Evolutionary conservation across 345 rosid species (phyloP), one percentile per base, ranked within the genome.

Genomic region (Theobroma cacao): DNA sequence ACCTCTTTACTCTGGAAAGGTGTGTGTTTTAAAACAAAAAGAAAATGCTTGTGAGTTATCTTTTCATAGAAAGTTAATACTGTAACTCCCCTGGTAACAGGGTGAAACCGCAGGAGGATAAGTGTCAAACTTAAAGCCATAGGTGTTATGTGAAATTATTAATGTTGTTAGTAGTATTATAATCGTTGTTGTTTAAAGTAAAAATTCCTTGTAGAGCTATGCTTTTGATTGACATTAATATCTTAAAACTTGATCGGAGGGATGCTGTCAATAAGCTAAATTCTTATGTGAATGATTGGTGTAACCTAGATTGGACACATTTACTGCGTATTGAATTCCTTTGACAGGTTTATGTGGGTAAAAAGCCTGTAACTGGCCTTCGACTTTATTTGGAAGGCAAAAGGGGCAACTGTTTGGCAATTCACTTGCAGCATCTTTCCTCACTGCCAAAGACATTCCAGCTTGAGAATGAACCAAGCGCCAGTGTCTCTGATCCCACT

Each of bases 361-460:
- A 86, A 82, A 87, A 87, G 74, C 95, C 93, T 0, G 89, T 91
- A 61, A 91, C 93, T 33, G 95, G 95, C 56, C 85, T 91, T 64
- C 83, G 95, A 77, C 95, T 91, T 74, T 91, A 86, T 82, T 83
- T 91, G 69, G 95, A 90, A 84, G 93, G 95, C 53, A 85, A 88
- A 81, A 87, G 88, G 36, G 85, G 90, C 78, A 90, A 90, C 47
- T 85, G 87, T 65, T 68, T 91, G 60, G 93, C 95, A 36, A 82
- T 91, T 71, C 93, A 88, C 80, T 72, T 91, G 85, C 93, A 90
- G 84, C 93, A 91, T 72, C 95, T 89, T 73, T 89, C 93, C 62
- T 87, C 93, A 40, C 90, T 85, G 53, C 95, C 95, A 3, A 88
- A 85, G 69, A 75, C 85, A 50, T 88, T 91, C 80, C 90, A 85